These are phyloP conservation scores for Biscogniauxia marginata DNA, from an alignment of 2,329 filamentous ascomycete species.

Conservation along the genomic window DNA sequence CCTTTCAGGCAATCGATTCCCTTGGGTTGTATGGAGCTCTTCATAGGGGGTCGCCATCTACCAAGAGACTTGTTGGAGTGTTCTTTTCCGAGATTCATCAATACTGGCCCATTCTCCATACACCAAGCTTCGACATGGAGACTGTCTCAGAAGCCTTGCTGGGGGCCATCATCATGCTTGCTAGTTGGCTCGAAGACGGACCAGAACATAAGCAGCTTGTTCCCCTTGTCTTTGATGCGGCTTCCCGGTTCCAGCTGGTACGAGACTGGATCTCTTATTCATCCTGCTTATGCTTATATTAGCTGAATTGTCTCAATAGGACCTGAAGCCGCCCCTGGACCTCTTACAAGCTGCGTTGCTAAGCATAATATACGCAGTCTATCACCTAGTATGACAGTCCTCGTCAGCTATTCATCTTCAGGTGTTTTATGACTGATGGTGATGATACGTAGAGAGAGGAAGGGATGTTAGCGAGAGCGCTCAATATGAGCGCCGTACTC, in stretches of 20 bases:
- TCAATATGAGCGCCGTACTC: conserved; percentile 10
- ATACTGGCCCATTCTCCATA: conserved; percentile 16
- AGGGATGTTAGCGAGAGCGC: conserved; percentile 14
- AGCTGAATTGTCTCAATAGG: conserved; percentile 8
- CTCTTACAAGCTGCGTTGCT: conserved; percentile 14
- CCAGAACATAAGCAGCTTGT: conserved; percentile 11
- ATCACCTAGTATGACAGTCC: conserved; percentile 7
- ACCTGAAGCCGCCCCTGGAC: conserved; percentile 8
- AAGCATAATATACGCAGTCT: conserved; percentile 13
- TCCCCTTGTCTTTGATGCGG: conserved; percentile 11
- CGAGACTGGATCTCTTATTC: neutral
- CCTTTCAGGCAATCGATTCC: neutral
- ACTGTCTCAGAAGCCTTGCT: conserved; percentile 6
- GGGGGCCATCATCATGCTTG: conserved; percentile 12
- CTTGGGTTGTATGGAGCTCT: neutral
- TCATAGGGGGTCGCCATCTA: conserved; percentile 5
- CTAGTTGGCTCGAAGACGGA: conserved; percentile 17
- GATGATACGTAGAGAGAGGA: conserved; percentile 9
- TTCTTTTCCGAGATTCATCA: conserved; percentile 16
- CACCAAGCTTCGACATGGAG: conserved; percentile 10
- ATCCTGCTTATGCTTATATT: neutral
- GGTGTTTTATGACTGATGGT: neutral
- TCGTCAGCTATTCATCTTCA: neutral
- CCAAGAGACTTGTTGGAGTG: conserved; percentile 10
- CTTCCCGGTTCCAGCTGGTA: conserved; percentile 15